Evolutionary conservation across 371 early-diverging fungal genomes (phyloP), one percentile per base, ranked within the genome.

Genomic region (Mortierella sp.): DNA sequence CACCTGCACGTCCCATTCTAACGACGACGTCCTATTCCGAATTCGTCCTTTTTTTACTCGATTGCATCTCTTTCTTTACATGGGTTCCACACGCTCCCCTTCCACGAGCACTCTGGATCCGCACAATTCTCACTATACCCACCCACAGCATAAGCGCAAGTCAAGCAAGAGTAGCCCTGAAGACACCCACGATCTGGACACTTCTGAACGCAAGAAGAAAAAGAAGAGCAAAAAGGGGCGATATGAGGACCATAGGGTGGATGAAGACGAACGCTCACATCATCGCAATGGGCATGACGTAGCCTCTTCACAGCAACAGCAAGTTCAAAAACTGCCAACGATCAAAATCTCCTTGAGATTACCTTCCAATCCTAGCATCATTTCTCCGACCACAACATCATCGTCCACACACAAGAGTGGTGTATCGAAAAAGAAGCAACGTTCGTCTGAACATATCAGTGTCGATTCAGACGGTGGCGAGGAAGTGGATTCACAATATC

Each of bases 271-370:
- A 40, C 45, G 58, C 34, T 26, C 45, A 29, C 35, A 37, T 17
- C 60, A 60, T 23, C 45, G 22, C 12, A 62, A 62, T 62, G 59
- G 68, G n/a, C 68, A 42, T 40, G 53, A 40, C 57, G 45, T 31
- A 23, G 23, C 56, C 22, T 23, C 54, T 51, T 42, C 70, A 23
- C 61, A 58, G 22, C 64, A 55, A 32, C 70, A 61, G 19, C 68
- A 71, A 3, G 28, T 28, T 8, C 64, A 58, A n/a, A 80, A 74
- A 37, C 57, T 80, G 0, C 80, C 80, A 7, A 70, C 62, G 3
- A 74, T 80, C 62, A 80, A 80, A 71, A 74, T 80, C 55, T 80
- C 80, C 23, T 29, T 80, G 68, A 70, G 58, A 29, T 61, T 80
- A 29, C 75, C 75, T 37, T 37, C 75, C 5, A 54, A 55, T 9